A percentile compares a stretch with the other conserved stretches of the same genome.
These are phyloP conservation scores for Ceratobasidium sp. DNA, from an alignment of 1,284 basidiomycete species.

Conservation along the genomic window DNA sequence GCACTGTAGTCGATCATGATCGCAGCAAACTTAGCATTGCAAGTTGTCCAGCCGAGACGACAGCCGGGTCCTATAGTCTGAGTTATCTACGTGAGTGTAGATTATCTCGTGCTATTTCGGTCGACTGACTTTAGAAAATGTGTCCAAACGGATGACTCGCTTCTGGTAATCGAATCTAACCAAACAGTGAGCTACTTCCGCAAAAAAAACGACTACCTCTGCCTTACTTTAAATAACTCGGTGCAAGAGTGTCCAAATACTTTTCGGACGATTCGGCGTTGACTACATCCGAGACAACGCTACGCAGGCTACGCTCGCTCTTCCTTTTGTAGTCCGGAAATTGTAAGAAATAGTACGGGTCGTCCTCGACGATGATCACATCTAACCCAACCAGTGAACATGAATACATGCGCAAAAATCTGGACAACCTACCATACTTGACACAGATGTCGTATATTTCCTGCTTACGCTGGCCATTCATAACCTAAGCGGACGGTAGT, in stretches of 20 bases:
- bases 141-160: slow-evolving; percentile 82
- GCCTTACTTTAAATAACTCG: slow-evolving; percentile 75
- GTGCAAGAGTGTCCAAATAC: slow-evolving; percentile 71
- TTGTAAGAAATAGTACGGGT: slow-evolving; percentile 87
- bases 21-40: slow-evolving; percentile 77
- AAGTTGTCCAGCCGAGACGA: slow-evolving; percentile 85
- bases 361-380: slow-evolving; percentile 82
- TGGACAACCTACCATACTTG: slow-evolving; percentile 71
- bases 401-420: slow-evolving; percentile 36
- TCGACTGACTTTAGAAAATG: slow-evolving; percentile 78
- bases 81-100: neutral
- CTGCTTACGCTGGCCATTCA: slow-evolving; percentile 77
- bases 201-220: slow-evolving; percentile 48
- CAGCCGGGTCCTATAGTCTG: slow-evolving; percentile 83
- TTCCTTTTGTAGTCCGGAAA: slow-evolving; percentile 66
- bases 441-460: slow-evolving; percentile 84
- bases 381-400: slow-evolving; percentile 59
- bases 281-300: slow-evolving; percentile 8
- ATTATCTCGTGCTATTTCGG: neutral
- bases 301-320: slow-evolving; percentile 58
- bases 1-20: slow-evolving; percentile 51
- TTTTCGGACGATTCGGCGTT: slow-evolving; percentile 50
- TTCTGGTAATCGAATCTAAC: slow-evolving; percentile 78
- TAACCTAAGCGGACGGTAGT: slow-evolving; percentile 63
- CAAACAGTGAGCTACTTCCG: slow-evolving; percentile 50